Evolutionary conservation across 305 asterid species (phyloP).

Genomic region (Striga hermonthica): DNA sequence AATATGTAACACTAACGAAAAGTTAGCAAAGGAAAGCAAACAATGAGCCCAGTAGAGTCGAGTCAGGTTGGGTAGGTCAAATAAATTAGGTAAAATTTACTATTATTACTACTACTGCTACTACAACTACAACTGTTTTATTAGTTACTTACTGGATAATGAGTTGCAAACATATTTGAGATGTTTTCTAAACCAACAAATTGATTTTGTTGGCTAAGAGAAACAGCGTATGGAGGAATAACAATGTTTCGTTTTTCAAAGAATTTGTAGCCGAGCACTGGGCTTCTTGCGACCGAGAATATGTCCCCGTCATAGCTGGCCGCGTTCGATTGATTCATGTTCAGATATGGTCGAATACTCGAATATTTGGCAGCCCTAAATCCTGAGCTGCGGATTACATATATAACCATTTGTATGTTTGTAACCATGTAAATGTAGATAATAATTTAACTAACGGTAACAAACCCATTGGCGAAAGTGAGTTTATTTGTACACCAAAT

Average conservation of each 20-base stretch:
- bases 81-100: too few species aligned
- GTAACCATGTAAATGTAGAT: too few species aligned
- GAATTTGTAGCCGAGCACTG: background rate
- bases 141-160: background rate
- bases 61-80: too few species aligned
- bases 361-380: background rate
- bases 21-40: background rate
- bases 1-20: background rate
- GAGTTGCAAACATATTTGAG: constrained; percentile 6
- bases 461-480: too few species aligned
- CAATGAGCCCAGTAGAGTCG: background rate
- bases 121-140: too few species aligned
- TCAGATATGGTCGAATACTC: background rate
- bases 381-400: constrained; percentile 10
- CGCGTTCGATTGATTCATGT: background rate
- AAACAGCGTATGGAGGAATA: constrained; percentile 13
- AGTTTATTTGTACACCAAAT: too few species aligned
- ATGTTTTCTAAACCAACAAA: constrained; percentile 9
- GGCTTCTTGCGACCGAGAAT: constrained; percentile 21
- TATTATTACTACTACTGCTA: too few species aligned
- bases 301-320: background rate
- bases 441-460: too few species aligned
- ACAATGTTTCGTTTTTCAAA: background rate
- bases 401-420: too few species aligned
- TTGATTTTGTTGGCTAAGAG: constrained; percentile 11